phyloP scores from a whole-genome alignment of 441 rosid species.

The Arabidopsis hybrid region DNA sequence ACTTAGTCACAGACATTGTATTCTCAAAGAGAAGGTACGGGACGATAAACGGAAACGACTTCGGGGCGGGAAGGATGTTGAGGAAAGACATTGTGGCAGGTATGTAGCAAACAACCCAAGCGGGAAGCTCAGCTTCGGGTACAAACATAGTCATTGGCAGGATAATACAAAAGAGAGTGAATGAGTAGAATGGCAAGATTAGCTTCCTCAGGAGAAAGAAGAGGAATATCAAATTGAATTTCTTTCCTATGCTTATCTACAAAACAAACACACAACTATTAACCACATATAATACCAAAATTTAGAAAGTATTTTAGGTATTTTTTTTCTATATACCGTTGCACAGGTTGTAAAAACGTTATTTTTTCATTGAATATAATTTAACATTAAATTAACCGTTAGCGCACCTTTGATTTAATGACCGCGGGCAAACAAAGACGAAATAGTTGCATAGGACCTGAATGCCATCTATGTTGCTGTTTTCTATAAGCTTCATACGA shows the following conservation, averaged over 20 bases:
- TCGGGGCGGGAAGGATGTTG: slow-evolving; percentile 92
- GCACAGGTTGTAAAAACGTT: neutral
- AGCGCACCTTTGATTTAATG: slow-evolving; percentile 67
- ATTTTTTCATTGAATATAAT: too few species aligned
- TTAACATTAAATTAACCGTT: neutral
- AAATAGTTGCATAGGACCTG: slow-evolving; percentile 98
- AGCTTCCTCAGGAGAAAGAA: slow-evolving; percentile 89
- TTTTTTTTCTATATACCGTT: too few species aligned
- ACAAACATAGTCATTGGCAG: slow-evolving; percentile 96
- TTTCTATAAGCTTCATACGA: slow-evolving; percentile 96
- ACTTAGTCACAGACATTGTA: slow-evolving; percentile 98
- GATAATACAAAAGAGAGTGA: slow-evolving; percentile 94
- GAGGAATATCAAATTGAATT: slow-evolving; percentile 90
- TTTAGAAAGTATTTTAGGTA: too few species aligned
- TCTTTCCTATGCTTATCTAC: slow-evolving; percentile 84
- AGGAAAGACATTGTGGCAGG: slow-evolving; percentile 98
- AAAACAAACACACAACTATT: slow-evolving; percentile 24
- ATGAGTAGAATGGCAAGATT: slow-evolving; percentile 93
- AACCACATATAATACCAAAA: neutral
- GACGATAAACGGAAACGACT: slow-evolving; percentile 92
- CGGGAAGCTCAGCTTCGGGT: slow-evolving; percentile 93
- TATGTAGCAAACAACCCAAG: slow-evolving; percentile 96
- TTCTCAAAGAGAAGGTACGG: slow-evolving; percentile 97
- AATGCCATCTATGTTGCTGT: slow-evolving; percentile 98
- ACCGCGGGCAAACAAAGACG: slow-evolving; percentile 83